Evolutionary conservation across 495 filamentous ascomycete species (phyloP), one percentile per base, ranked within the genome.

Genomic region (Aspergillus funiculosus): DNA sequence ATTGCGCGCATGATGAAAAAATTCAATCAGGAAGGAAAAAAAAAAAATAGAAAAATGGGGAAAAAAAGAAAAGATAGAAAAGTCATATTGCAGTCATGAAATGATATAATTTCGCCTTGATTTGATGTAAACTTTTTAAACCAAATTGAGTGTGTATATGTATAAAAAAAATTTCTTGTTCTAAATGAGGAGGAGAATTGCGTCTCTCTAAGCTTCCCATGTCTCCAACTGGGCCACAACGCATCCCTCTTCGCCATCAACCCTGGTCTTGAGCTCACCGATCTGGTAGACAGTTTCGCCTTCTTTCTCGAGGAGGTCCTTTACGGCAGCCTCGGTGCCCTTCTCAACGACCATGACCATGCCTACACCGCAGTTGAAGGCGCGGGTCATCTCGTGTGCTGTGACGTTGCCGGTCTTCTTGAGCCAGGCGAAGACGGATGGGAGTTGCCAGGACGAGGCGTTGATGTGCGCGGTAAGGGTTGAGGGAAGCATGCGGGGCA

Each of bases 301-400:
- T 21, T 74, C 68, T 14, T 60, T 65, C 58, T 75, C 63, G 27
- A 95, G 63, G 11, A 59, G 43, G 6, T 74, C 68, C 28, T 51
- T 52, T 18, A 74, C 65, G 2, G 79, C 77, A 37, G 67, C 67
- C 21, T 79, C 73, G 39, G 81, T 69, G 31, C 59, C 77, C 50
- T 68, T 63, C 14, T 71, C 72, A 0, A 95, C 88, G 6, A 87
- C 89, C 6, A 91, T 61, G 3, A 96, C 84, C 87, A 97, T 95
- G 36, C 92, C 92, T 17, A 98, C 62, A 41, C 92, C 92, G 17
- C 80, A 87, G 69, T 98, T 98, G 75, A 94, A 97, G n/a, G 86
- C 86, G 45, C 87, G 74, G 24, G 80, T 85, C 74, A 97, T 87
- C 74, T 98, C 94, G 8, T 60, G 39, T 0, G 82, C 69, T 29